Percentiles rank a stretch among this genome's conserved stretches.
These are phyloP conservation scores for Malassezia restricta DNA, from an alignment of 1,284 basidiomycete species.

Conservation along the genomic window DNA sequence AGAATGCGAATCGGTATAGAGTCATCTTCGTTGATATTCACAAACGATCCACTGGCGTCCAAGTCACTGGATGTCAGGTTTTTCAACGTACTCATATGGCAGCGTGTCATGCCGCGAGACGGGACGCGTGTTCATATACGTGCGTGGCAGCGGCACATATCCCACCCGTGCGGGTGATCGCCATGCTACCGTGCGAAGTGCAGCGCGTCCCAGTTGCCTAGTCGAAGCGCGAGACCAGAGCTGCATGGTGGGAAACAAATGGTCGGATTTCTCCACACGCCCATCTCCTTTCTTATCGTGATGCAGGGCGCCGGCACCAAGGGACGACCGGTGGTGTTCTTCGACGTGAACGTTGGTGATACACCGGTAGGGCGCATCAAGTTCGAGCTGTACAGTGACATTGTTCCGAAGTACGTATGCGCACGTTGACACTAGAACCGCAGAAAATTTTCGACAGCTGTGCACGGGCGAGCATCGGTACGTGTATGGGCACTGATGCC, in stretches of 20 bases:
- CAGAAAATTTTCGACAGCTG: constrained; percentile 80
- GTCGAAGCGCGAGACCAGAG: no score
- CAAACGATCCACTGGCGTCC: not conserved
- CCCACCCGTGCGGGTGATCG: no score
- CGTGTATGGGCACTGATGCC: constrained; percentile 25
- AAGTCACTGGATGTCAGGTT: not conserved
- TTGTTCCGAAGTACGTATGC: constrained; percentile 64
- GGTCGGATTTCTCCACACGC: not conserved
- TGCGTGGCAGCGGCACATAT: not conserved
- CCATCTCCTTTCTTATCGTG: not conserved
- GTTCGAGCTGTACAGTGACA: constrained; percentile 72
- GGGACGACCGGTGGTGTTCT: constrained; percentile 70
- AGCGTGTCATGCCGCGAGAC: not conserved
- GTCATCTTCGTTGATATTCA: constrained; percentile 13
- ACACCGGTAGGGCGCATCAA: constrained; percentile 58
- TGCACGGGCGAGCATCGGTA: constrained; percentile 69
- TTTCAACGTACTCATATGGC: not conserved
- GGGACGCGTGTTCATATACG: not conserved
- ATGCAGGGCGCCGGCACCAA: constrained; percentile 30
- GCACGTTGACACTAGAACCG: constrained; percentile 49
- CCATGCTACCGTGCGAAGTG: no score
- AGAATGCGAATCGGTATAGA: constrained; percentile 8
- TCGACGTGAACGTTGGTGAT: constrained; percentile 63
- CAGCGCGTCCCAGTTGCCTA: no score
- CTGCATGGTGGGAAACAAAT: no score